Base-by-base conservation (phyloP, 2,329 filamentous ascomycete genomes). In the Cladosporium cucumerinum region DNA sequence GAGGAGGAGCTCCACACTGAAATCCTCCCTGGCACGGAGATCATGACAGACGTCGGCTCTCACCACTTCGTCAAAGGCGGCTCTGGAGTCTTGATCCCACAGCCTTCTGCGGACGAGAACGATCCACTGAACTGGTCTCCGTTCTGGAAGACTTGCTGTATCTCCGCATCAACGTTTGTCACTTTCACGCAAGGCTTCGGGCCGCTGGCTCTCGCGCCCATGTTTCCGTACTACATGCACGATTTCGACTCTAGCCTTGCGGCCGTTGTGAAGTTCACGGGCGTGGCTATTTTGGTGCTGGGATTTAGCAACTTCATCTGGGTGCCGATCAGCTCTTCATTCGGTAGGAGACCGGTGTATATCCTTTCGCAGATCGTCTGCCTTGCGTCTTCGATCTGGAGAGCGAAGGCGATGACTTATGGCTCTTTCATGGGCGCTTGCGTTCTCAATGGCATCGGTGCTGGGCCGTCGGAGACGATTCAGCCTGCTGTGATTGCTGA, bases 401-500 rank as follows among this genome's bases (percentile, higher is more conserved):
- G 86, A 67, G 87, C 86, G 0, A 77, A 77, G 57, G 86, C 87
- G 6, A 82, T 78, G 18, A 81, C 80, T 0, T 89, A 89, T 71
- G 77, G 78, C 59, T 85, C 83, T 57, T 89, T 89, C 72, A 87
- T 89, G 85, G 87, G 85, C 21, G 75, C 75, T 18, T 76, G 86
- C 83, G 58, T 87, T 79, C 77, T 89, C 7, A 88, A 88, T 71
- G 87, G 87, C 0, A 80, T 89, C 52, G 86, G 84, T 6, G 85
- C 86, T 57, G 87, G 86, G 0, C 86, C 87, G 6, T 82, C 84
- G 2, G 86, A 89, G 77, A 88, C 85, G 0, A 81, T 85, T 2
- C 85, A 86, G 76, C 86, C 86, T 0, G 82, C 84, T 32, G 82
- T 89, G 61, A 88, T 89, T 70, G 84, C 87, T 3, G 87, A 89